phyloP scores from a whole-genome alignment of 2,329 filamentous ascomycete genomes.

The Zymoseptoria pseudotritici region DNA sequence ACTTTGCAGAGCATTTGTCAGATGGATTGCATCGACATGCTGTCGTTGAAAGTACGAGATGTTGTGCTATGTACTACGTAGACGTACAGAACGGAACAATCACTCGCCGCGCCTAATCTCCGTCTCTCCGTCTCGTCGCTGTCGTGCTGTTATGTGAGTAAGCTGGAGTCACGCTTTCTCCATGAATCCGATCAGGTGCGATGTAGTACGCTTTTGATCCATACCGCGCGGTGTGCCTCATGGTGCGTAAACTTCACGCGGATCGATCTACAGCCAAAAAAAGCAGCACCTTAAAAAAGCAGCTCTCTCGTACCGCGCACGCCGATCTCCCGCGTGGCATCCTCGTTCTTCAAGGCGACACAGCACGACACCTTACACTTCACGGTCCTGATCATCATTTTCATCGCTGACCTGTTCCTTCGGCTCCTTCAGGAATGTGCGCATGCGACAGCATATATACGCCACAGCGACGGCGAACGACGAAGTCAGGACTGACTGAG shows the following conservation, averaged over 20 bases:
- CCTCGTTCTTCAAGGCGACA: not conserved
- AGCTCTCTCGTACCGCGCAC: not conserved
- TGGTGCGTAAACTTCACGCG: not conserved
- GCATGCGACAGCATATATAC: too few species aligned
- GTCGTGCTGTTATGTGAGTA: not conserved
- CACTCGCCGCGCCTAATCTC: not conserved
- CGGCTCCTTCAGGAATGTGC: too few species aligned
- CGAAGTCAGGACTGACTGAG: too few species aligned
- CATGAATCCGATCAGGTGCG: not conserved
- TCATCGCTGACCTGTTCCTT: too few species aligned
- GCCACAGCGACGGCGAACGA: too few species aligned
- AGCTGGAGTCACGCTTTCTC: not conserved
- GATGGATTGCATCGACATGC: not conserved
- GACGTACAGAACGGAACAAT: not conserved
- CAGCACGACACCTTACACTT: too few species aligned
- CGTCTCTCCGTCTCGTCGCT: not conserved
- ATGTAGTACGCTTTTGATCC: not conserved
- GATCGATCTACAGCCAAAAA: not conserved
- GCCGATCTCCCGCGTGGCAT: not conserved
- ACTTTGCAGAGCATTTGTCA: not conserved
- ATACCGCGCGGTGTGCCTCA: not conserved
- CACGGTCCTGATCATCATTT: too few species aligned
- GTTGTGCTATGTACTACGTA: not conserved
- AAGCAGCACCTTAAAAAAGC: not conserved
- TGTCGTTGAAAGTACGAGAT: not conserved